These are phyloP conservation scores for Boletus subparvulus DNA, from an alignment of 768 basidiomycete species.

Conservation along the genomic window DNA sequence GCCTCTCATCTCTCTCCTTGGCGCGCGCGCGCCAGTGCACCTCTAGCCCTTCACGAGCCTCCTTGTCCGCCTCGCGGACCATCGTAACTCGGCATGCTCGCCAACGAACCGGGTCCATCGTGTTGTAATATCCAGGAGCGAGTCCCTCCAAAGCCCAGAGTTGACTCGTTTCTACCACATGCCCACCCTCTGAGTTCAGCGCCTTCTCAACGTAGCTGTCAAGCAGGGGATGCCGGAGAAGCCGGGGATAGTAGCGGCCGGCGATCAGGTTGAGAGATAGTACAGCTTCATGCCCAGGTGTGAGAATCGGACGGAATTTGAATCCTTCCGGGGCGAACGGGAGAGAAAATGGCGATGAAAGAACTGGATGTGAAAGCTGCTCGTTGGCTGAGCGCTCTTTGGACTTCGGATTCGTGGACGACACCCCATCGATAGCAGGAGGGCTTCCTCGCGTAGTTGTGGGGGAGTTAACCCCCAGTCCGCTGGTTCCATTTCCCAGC, in stretches of 20 bases:
- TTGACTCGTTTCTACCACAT: constrained; percentile 45
- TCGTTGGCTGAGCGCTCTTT: constrained; percentile 24
- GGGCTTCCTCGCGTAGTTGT: constrained; percentile 16
- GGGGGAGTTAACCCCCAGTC: neutral
- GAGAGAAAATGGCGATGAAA: constrained; percentile 40
- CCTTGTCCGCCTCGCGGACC: constrained; percentile 60
- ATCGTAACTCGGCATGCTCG: constrained; percentile 51
- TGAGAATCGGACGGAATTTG: constrained; percentile 66
- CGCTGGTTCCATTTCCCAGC: constrained; percentile 3
- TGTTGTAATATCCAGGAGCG: constrained; percentile 61
- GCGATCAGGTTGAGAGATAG: constrained; percentile 69
- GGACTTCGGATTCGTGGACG: constrained; percentile 8
- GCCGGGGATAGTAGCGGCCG: constrained; percentile 77
- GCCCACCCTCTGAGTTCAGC: constrained; percentile 36
- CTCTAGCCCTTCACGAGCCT: constrained; percentile 45
- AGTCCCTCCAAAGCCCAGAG: constrained; percentile 75
- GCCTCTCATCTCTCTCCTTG: constrained; percentile 29
- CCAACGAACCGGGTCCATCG: constrained; percentile 66
- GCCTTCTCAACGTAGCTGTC: constrained; percentile 40
- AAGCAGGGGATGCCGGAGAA: constrained; percentile 66
- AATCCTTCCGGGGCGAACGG: constrained; percentile 69
- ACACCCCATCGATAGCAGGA: constrained; percentile 16
- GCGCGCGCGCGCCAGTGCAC: constrained; percentile 36
- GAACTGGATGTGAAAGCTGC: constrained; percentile 39
- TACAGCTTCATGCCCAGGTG: constrained; percentile 59